Percentiles rank a stretch among this genome's conserved stretches.
These are phyloP conservation scores for Penicillium psychrosexuale DNA, from an alignment of 2,329 filamentous ascomycete genomes.

Conservation along the genomic window DNA sequence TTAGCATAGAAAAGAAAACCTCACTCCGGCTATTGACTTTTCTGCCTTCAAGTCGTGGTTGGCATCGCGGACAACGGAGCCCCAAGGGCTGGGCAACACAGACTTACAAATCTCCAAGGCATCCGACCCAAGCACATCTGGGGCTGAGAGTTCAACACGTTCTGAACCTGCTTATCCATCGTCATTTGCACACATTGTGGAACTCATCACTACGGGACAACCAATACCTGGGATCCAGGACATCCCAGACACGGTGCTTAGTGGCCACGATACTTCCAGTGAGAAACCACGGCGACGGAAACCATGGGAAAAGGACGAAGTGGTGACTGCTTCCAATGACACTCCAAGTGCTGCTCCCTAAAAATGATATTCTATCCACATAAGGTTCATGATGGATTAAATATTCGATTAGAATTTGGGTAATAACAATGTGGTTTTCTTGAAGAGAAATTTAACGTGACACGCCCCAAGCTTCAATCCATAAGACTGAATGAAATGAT, in stretches of 20 bases:
- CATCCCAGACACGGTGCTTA: slow-evolving; percentile 75
- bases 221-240: slow-evolving; percentile 83
- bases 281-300: slow-evolving; percentile 57
- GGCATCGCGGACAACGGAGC: slow-evolving; percentile 13
- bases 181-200: slow-evolving; percentile 80
- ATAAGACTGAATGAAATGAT: slow-evolving; percentile 5
- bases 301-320: slow-evolving; percentile 73
- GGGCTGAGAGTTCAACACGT: slow-evolving; percentile 2
- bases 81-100: not conserved
- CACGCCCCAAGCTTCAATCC: slow-evolving; percentile 1
- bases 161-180: slow-evolving; percentile 66
- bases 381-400: not conserved
- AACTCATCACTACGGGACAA: slow-evolving; percentile 76
- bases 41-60: slow-evolving; percentile 66
- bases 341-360: slow-evolving; percentile 4
- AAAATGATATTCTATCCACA: not conserved
- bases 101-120: not conserved
- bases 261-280: slow-evolving; percentile 62
- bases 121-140: slow-evolving; percentile 9
- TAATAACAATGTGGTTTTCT: slow-evolving; percentile 14
- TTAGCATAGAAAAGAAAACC: slow-evolving; percentile 36
- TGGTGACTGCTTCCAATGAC: not conserved
- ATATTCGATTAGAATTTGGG: slow-evolving; percentile 5
- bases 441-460: slow-evolving; percentile 5
- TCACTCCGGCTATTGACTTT: slow-evolving; percentile 57